A percentile compares a stretch with the other conserved stretches of the same genome.
Evolutionary conservation across 2,329 filamentous ascomycete species (phyloP).

Genomic region (Neonectria coccinea): DNA sequence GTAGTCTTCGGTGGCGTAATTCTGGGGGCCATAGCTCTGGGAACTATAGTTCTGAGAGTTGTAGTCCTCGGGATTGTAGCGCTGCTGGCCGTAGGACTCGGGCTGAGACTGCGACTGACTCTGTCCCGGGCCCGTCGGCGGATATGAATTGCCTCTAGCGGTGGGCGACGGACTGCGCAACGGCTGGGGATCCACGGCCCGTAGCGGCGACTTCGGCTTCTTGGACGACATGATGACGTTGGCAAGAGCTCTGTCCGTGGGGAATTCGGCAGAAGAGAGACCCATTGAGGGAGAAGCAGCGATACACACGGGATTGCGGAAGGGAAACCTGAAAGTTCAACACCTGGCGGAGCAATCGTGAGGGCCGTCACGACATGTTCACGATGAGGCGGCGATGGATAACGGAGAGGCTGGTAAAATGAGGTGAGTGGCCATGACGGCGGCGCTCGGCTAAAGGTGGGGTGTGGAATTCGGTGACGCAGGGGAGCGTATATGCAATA

Average conservation of each 20-base stretch:
- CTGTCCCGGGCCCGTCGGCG: conserved; percentile 25
- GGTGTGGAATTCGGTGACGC: conserved; percentile 40
- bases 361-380: conserved; percentile 25
- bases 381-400: conserved; percentile 30
- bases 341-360: conserved; percentile 22
- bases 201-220: conserved; percentile 39
- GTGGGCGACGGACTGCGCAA: conserved; percentile 42
- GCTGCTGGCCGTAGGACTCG: conserved; percentile 32
- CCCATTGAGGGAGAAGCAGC: neutral
- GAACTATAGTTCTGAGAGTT: conserved; percentile 35
- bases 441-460: conserved; percentile 36
- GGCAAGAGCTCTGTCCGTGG: conserved; percentile 13
- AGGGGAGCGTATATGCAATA: conserved; percentile 40
- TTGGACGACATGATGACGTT: conserved; percentile 22
- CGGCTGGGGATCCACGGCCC: conserved; percentile 45
- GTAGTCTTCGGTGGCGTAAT: conserved; percentile 24
- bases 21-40: conserved; percentile 28
- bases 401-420: conserved; percentile 41
- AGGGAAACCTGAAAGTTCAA: conserved; percentile 1
- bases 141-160: conserved; percentile 30
- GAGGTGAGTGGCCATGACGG: conserved; percentile 41
- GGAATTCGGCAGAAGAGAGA: neutral
- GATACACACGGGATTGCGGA: neutral
- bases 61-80: conserved; percentile 34
- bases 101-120: conserved; percentile 22